These are phyloP conservation scores for Sphaerosporella brunnea DNA, from an alignment of 495 filamentous ascomycete species.

Conservation along the genomic window DNA sequence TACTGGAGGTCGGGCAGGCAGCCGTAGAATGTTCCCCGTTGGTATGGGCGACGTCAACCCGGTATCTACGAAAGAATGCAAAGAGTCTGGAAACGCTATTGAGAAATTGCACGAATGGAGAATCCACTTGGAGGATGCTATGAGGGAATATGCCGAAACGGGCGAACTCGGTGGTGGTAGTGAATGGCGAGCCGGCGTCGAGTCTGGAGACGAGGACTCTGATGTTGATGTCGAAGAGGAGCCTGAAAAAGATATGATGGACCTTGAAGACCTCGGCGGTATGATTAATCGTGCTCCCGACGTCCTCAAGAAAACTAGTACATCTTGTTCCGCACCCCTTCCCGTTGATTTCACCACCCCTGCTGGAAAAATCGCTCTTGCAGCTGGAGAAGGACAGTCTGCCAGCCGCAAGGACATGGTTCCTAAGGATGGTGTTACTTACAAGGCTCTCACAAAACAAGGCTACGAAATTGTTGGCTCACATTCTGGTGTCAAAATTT, in stretches of 20 bases:
- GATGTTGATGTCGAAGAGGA: slow-evolving; percentile 32
- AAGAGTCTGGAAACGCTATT: slow-evolving; percentile 32
- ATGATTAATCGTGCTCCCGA: slow-evolving; percentile 36
- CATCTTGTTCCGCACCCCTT: slow-evolving; percentile 33
- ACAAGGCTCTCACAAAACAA: slow-evolving; percentile 78
- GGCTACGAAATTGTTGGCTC: slow-evolving; percentile 89
- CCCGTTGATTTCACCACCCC: slow-evolving; percentile 72
- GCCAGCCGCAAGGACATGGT: slow-evolving; percentile 72
- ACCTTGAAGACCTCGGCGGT: slow-evolving; percentile 70
- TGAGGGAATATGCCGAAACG: slow-evolving; percentile 39
- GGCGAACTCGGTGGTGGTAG: slow-evolving; percentile 26
- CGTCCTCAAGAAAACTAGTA: slow-evolving; percentile 27
- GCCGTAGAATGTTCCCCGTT: slow-evolving; percentile 53
- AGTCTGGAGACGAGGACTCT: slow-evolving; percentile 42
- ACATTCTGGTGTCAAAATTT: slow-evolving; percentile 93
- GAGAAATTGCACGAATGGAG: slow-evolving; percentile 58
- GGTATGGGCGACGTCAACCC: slow-evolving; percentile 74
- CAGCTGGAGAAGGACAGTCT: slow-evolving; percentile 25
- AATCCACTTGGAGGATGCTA: slow-evolving; percentile 49
- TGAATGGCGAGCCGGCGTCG: slow-evolving; percentile 42
- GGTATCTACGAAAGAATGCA: slow-evolving; percentile 21
- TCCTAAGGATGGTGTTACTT: slow-evolving; percentile 69
- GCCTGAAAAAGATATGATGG: slow-evolving; percentile 38
- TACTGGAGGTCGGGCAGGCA: slow-evolving; percentile 49
- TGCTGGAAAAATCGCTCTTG: slow-evolving; percentile 34